Base-by-base conservation (phyloP, 2,329 filamentous ascomycete species). In the Colletotrichum kahawae region DNA sequence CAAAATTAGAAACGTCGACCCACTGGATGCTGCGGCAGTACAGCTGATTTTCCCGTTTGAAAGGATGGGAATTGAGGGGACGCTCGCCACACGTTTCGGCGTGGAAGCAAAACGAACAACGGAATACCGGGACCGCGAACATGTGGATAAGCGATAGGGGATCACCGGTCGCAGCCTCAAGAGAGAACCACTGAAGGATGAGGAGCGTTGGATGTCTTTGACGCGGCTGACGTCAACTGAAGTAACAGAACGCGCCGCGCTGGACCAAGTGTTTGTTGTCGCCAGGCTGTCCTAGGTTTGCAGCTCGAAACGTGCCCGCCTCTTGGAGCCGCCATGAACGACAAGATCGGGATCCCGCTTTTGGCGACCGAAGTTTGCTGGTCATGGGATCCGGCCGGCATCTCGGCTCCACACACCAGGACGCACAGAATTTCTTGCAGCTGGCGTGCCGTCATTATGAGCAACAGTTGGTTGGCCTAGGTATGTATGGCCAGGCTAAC, bases 181-280 rank as follows among this genome's bases (percentile, higher is more conserved):
- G 60, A 16, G 14, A 60, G 34, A 12, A 54, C 29, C 33, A 21
- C 31, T 29, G 54, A 34, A 54, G 38, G 18, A 21, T 38, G 60
- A 33, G 24, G 21, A 36, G 27, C 34, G 21, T 12, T 10, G 36
- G 54, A 54, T 24, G 33, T 21, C 8, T 18, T 60, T 10, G 48
- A 59, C 36, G 56, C 31, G 71, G 71, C 71, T 74, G 71, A 74
- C 71, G 71, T 74, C 71, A 74, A 70, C 18, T 33, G 4, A 21
- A 60, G 24, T 24, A 18, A 57, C 56, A 72, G 70, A 66, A 12
- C 12, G 43, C 10, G 64, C 13, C 43, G 43, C 12, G 31, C 56
- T 12, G 27, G 8, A 21, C 16, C 27, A 34, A 34, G 29, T 51
- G 16, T 14, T 33, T 43, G 33, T 59, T 43, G 56, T 63, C 57